Percentiles rank a stretch among this genome's conserved stretches.
phyloP scores from a whole-genome alignment of 495 filamentous ascomycete species.

The Chaetomium tenue region DNA sequence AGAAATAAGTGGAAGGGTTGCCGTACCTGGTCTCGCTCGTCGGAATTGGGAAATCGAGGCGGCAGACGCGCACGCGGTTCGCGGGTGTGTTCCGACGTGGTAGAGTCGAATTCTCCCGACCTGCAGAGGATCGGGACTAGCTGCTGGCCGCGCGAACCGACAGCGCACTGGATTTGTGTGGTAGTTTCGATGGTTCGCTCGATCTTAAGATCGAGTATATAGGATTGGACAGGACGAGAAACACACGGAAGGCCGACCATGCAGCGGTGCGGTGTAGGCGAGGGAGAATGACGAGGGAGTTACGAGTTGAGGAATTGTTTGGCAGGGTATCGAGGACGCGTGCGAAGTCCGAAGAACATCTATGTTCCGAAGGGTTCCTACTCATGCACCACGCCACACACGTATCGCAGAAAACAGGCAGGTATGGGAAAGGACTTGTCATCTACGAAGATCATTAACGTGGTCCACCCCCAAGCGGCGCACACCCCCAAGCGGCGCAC shows the following conservation, averaged over 20 bases:
- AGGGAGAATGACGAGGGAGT: conserved; percentile 5
- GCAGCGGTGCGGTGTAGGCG: conserved; percentile 4
- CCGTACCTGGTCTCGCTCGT: conserved; percentile 1
- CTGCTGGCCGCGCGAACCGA: conserved; percentile 6
- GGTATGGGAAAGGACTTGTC: conserved; percentile 1
- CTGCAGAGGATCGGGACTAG: neutral
- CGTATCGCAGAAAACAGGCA: no score
- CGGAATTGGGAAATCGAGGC: neutral
- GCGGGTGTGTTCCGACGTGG: neutral
- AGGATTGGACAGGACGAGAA: no score
- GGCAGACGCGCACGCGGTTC: conserved; percentile 4
- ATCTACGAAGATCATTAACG: neutral
- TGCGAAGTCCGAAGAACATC: neutral
- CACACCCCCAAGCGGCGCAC: no score
- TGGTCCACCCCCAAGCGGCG: no score
- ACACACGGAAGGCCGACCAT: neutral
- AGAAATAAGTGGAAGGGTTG: neutral
- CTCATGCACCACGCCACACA: no score
- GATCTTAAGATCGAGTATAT: neutral
- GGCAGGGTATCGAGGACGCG: neutral
- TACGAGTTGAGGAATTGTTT: neutral
- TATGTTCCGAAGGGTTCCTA: no score
- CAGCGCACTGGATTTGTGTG: conserved; percentile 3
- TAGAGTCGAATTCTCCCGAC: neutral
- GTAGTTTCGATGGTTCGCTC: conserved; percentile 6